phyloP scores from a whole-genome alignment of 441 rosid genomes.

The Geranium incanum region DNA sequence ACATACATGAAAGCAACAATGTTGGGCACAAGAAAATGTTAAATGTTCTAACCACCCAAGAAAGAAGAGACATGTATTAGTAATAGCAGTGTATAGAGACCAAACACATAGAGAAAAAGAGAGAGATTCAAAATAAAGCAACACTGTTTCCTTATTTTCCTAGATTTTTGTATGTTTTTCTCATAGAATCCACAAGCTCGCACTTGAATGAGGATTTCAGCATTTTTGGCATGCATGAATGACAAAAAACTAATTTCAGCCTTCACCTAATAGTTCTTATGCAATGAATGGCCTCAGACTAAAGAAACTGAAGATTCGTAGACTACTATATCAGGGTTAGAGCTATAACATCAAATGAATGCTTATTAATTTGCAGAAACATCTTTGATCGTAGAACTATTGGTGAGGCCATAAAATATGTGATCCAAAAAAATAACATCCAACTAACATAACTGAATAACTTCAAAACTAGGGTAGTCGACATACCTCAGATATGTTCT shows the following conservation, averaged over 20 bases:
- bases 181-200: too few relatives aligned
- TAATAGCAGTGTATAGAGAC: neutral
- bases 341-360: neutral
- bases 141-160: too few relatives aligned
- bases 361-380: neutral
- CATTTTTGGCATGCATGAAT: too few relatives aligned
- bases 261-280: too few relatives aligned
- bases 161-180: too few relatives aligned
- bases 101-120: neutral
- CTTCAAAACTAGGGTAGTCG: constrained; percentile 5
- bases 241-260: too few relatives aligned
- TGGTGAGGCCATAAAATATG: neutral
- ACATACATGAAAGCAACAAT: neutral
- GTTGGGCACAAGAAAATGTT: neutral
- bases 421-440: neutral
- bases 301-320: neutral
- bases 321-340: neutral
- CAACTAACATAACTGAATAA: neutral
- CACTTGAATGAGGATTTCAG: too few relatives aligned
- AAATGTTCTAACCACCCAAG: neutral
- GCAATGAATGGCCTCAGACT: neutral
- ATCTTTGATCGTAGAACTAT: neutral
- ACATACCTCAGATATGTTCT: constrained; percentile 85
- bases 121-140: too few relatives aligned
- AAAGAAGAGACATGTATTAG: neutral